phyloP scores from a whole-genome alignment of 2,329 filamentous ascomycete genomes.

The Dendrostoma leiphaemia region DNA sequence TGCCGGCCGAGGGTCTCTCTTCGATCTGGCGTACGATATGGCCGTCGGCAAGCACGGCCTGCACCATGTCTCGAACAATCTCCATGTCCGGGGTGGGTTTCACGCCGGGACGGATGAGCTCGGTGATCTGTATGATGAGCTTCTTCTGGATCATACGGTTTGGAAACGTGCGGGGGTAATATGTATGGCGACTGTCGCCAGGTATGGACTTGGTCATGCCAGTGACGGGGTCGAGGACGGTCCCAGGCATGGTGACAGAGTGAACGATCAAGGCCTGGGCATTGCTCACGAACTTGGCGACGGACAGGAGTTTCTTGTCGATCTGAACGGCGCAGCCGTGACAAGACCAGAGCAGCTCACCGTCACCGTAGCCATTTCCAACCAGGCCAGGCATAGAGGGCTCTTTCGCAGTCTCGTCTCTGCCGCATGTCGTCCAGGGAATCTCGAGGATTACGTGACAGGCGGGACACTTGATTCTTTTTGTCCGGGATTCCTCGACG shows the following conservation, averaged over 20 bases:
- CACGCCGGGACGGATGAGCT: constrained; percentile 32
- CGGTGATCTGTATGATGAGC: constrained; percentile 41
- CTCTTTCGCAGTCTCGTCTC: constrained; percentile 32
- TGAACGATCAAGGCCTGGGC: constrained; percentile 43
- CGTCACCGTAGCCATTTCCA: constrained; percentile 61
- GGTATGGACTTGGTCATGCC: constrained; percentile 46
- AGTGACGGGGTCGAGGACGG: constrained; percentile 52
- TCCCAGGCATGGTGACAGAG: constrained; percentile 63
- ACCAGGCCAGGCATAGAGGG: constrained; percentile 28
- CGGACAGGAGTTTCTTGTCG: constrained; percentile 57
- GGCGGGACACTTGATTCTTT: constrained; percentile 52
- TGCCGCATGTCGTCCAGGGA: constrained; percentile 59
- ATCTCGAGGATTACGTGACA: constrained; percentile 44
- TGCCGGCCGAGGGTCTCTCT: constrained; percentile 19
- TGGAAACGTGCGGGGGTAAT: constrained; percentile 47
- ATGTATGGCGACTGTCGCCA: constrained; percentile 16
- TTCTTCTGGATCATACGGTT: constrained; percentile 53
- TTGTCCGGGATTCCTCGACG: constrained; percentile 45
- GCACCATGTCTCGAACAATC: constrained; percentile 40
- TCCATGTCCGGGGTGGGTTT: constrained; percentile 45
- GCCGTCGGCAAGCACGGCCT: no score
- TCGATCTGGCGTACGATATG: constrained; percentile 44
- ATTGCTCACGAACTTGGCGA: constrained; percentile 61
- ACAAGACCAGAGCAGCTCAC: constrained; percentile 51
- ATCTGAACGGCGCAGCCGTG: constrained; percentile 46